These are phyloP conservation scores for Pythium rhizo-oryzae DNA, from an alignment of 352 stramenopile genomes.

Conservation along the genomic window DNA sequence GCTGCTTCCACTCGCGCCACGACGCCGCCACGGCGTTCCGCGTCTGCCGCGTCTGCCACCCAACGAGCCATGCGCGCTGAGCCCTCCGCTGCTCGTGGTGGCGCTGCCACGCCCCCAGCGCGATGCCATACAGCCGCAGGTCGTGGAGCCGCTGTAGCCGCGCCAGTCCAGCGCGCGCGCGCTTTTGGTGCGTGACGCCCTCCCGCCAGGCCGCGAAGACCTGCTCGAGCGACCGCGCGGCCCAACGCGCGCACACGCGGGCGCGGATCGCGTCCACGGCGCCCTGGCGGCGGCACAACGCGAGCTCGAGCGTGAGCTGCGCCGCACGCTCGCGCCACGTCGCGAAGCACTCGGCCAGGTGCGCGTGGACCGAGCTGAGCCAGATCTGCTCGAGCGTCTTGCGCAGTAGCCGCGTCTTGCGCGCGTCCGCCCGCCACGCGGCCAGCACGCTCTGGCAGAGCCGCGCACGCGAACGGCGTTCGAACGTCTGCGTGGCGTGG, in stretches of 20 bases:
- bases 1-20: slow-evolving; percentile 14
- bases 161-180: not conserved
- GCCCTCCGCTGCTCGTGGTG: not conserved
- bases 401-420: slow-evolving; percentile 33
- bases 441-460: not conserved
- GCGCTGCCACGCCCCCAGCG: slow-evolving; percentile 8
- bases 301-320: slow-evolving; percentile 24
- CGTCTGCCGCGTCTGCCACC: not conserved
- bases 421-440: slow-evolving; percentile 9
- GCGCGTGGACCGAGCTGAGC: slow-evolving; percentile 39
- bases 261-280: slow-evolving; percentile 39
- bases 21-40: not conserved
- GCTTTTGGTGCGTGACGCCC: slow-evolving; percentile 9
- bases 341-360: slow-evolving; percentile 39
- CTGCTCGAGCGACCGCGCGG: slow-evolving; percentile 4
- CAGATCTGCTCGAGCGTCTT: slow-evolving; percentile 41
- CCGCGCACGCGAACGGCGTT: not conserved
- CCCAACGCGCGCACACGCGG: slow-evolving; percentile 38
- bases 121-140: not conserved
- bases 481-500: not conserved
- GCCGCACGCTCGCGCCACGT: slow-evolving; percentile 31
- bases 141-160: slow-evolving; percentile 16
- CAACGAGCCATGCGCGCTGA: slow-evolving; percentile 10
- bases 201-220: slow-evolving; percentile 14
- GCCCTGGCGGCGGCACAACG: slow-evolving; percentile 16